Evolutionary conservation across 2,329 filamentous ascomycete genomes (phyloP).

Genomic region (Aureobasidium musti): DNA sequence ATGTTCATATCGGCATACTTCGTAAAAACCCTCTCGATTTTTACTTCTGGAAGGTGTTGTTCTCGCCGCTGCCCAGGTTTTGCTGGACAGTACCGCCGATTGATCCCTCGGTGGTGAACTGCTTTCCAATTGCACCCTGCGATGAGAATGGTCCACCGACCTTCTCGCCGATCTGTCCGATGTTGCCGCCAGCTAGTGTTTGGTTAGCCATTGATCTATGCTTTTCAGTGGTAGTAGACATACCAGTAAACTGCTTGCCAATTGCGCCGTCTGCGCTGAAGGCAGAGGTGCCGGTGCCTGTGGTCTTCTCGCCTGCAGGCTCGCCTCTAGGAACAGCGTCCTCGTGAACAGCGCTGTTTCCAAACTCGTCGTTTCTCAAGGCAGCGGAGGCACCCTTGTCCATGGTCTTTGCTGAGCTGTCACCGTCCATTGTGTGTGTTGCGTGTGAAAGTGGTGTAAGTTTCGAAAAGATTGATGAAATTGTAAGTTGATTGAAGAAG

Average conservation of each 20-base stretch:
- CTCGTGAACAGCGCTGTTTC: conserved; percentile 35
- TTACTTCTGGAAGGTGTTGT: conserved; percentile 30
- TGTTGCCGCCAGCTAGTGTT: conserved; percentile 33
- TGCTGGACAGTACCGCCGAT: conserved; percentile 44
- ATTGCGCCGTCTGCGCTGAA: conserved; percentile 41
- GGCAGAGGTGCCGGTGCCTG: conserved; percentile 33
- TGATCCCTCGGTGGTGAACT: conserved; percentile 35
- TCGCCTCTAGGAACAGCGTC: conserved; percentile 33
- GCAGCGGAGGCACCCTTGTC: conserved; percentile 35
- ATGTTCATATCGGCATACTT: conserved; percentile 19
- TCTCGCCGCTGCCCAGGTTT: conserved; percentile 39
- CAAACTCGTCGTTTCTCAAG: conserved; percentile 33
- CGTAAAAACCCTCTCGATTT: neutral
- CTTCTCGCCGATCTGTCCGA: conserved; percentile 44
- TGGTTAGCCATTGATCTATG: neutral
- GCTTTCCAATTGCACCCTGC: conserved; percentile 43
- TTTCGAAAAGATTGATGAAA: neutral
- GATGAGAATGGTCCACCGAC: conserved; percentile 44
- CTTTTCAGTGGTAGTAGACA: too few relatives aligned
- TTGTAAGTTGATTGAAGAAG: neutral
- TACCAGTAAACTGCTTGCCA: conserved; percentile 42
- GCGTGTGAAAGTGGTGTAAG: neutral
- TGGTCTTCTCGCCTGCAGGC: conserved; percentile 36
- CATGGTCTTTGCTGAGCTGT: conserved; percentile 35
- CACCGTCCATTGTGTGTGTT: conserved; percentile 36